Evolutionary conservation across 192 early-diverging fungal species (phyloP).

Genomic region (Haplosporangium gracile): DNA sequence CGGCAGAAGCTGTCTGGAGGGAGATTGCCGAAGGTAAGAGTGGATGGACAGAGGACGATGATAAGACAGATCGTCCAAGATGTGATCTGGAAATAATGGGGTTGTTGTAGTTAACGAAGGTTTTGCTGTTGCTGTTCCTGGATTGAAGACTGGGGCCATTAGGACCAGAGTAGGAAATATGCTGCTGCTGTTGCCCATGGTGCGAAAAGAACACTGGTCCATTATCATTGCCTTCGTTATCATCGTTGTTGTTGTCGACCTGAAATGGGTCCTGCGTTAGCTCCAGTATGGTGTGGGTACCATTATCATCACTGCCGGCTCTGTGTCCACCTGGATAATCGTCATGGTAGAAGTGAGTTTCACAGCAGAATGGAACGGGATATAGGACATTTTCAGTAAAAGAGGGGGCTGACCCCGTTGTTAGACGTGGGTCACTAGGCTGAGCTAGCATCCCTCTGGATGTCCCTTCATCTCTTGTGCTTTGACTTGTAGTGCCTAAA

Average conservation of each 20-base stretch:
- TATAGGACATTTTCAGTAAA: neutral
- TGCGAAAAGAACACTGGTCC: neutral
- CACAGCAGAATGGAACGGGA: neutral
- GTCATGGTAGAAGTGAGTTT: neutral
- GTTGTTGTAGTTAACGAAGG: neutral
- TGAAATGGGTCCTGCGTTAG: neutral
- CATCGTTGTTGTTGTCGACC: neutral
- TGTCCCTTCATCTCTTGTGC: neutral
- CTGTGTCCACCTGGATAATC: neutral
- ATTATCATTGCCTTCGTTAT: neutral
- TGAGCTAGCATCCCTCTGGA: neutral
- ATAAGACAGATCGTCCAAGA: neutral
- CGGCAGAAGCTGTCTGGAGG: neutral
- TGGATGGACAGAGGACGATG: neutral
- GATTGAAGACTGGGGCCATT: neutral
- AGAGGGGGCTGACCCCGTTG: neutral
- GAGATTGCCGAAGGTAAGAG: neutral
- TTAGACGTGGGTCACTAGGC: neutral
- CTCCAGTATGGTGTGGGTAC: neutral
- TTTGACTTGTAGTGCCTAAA: neutral
- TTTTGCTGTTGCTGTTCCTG: neutral
- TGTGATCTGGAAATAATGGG: neutral
- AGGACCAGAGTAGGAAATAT: neutral
- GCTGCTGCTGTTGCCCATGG: neutral
- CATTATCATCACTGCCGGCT: neutral